phyloP scores from a whole-genome alignment of 495 filamentous ascomycete species.

The Penicillium herquei region DNA sequence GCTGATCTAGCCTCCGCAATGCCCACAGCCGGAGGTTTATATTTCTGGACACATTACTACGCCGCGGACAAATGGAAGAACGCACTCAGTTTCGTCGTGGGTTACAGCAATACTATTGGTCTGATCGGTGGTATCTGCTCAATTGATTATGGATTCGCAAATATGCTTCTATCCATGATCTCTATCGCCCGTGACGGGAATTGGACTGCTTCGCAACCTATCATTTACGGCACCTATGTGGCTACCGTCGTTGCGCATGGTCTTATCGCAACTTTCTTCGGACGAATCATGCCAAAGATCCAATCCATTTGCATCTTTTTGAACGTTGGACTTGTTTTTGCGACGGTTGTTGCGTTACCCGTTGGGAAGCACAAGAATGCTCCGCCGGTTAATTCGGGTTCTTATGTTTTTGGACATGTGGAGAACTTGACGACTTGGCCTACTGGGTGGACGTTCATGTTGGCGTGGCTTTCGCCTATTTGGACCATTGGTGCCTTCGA shows the following conservation, averaged over 20 bases:
- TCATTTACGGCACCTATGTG: slow-evolving; percentile 63
- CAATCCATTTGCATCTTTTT: slow-evolving; percentile 62
- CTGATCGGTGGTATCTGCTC: slow-evolving; percentile 63
- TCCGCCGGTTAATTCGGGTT: slow-evolving; percentile 34
- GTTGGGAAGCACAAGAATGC: slow-evolving; percentile 46
- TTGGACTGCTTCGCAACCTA: slow-evolving; percentile 58
- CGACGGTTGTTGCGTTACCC: slow-evolving; percentile 65
- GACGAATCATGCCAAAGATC: slow-evolving; percentile 63
- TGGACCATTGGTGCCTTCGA: slow-evolving; percentile 64
- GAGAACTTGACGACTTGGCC: slow-evolving; percentile 62
- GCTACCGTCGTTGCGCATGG: slow-evolving; percentile 57
- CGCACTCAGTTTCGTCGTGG: slow-evolving; percentile 65
- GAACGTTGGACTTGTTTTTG: slow-evolving; percentile 62
- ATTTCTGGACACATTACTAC: slow-evolving; percentile 74
- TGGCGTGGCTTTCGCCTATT: slow-evolving; percentile 63
- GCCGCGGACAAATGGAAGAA: slow-evolving; percentile 57
- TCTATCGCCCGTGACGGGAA: slow-evolving; percentile 63
- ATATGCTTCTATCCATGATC: slow-evolving; percentile 54
- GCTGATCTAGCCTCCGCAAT: slow-evolving; percentile 67
- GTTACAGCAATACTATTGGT: slow-evolving; percentile 70
- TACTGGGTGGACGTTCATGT: slow-evolving; percentile 61
- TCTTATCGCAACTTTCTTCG: slow-evolving; percentile 53
- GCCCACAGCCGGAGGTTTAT: slow-evolving; percentile 68
- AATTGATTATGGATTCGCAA: slow-evolving; percentile 55
- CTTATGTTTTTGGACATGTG: slow-evolving; percentile 38